Percentiles rank a stretch among this genome's conserved stretches.
These are phyloP conservation scores for Scenedesmus sp. DNA, from an alignment of 163 green algal species.

Conservation along the genomic window DNA sequence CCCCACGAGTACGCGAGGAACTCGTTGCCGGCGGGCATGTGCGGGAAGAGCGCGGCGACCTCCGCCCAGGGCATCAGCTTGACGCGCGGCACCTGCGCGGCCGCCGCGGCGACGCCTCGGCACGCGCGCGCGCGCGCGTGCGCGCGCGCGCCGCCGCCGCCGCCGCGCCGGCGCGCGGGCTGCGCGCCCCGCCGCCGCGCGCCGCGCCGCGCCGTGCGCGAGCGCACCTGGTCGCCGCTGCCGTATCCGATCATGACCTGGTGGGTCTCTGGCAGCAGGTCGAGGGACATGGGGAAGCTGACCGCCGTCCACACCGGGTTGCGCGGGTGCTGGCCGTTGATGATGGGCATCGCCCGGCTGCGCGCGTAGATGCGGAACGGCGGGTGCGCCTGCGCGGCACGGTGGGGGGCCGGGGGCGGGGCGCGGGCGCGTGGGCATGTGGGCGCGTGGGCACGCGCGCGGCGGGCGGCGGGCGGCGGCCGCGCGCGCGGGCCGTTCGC, in stretches of 20 bases:
- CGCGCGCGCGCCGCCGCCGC: too few relatives aligned
- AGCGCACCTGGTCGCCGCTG: too few relatives aligned
- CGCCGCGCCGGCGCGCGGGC: too few relatives aligned
- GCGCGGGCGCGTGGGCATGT: too few relatives aligned
- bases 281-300: conserved; percentile 47
- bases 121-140: too few relatives aligned
- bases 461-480: too few relatives aligned
- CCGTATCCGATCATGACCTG: conserved; percentile 10
- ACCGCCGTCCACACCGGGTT: conserved; percentile 46
- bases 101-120: too few relatives aligned
- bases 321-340: conserved; percentile 48
- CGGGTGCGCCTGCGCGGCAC: conserved; percentile 33
- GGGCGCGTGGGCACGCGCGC: too few relatives aligned
- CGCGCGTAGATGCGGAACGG: conserved; percentile 45
- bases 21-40: neutral
- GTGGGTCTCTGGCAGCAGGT: conserved; percentile 41
- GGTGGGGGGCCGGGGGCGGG: too few relatives aligned
- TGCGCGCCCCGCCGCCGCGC: too few relatives aligned
- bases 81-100: conserved; percentile 25
- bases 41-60: conserved; percentile 40
- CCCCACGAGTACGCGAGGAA: conserved; percentile 17
- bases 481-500: too few relatives aligned
- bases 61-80: conserved; percentile 49
- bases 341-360: conserved; percentile 46
- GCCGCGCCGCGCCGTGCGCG: too few relatives aligned